Percentiles rank a stretch among this genome's conserved stretches.
These are phyloP conservation scores for Amauroascus verrucosus DNA, from an alignment of 2,329 filamentous ascomycete species.

Conservation along the genomic window DNA sequence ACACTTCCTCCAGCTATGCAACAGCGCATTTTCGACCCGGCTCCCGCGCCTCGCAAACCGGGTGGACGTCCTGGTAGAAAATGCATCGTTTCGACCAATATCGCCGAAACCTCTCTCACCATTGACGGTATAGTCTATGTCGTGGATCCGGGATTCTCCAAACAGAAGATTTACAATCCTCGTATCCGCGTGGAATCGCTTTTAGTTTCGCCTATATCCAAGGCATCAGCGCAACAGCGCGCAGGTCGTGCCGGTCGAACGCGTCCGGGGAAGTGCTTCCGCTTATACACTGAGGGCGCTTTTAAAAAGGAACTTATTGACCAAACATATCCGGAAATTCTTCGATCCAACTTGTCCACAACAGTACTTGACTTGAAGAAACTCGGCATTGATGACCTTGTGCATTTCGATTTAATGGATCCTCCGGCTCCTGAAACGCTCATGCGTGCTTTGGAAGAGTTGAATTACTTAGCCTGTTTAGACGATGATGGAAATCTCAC, in stretches of 20 bases:
- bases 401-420: conserved; percentile 98
- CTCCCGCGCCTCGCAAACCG: conserved; percentile 59
- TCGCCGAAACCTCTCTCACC: conserved; percentile 92
- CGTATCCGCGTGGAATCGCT: conserved; percentile 92
- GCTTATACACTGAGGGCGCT: conserved; percentile 85
- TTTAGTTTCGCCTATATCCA: conserved; percentile 94
- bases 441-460: conserved; percentile 93
- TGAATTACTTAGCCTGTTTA: conserved; percentile 93
- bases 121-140: conserved; percentile 99
- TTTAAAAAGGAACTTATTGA: conserved; percentile 98
- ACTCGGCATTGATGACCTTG: conserved; percentile 85
- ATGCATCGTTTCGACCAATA: conserved; percentile 90
- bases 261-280: conserved; percentile 94
- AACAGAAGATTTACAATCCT: conserved; percentile 98
- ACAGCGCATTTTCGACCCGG: conserved; percentile 87
- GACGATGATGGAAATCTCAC: conserved; percentile 95
- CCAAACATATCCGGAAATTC: conserved; percentile 91
- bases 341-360: conserved; percentile 86
- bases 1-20: conserved; percentile 86
- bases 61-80: conserved; percentile 86
- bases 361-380: conserved; percentile 97
- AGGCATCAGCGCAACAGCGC: conserved; percentile 91
- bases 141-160: conserved; percentile 97
- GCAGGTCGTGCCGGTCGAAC: conserved; percentile 99
- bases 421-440: conserved; percentile 94